These are phyloP conservation scores for Flaveria floridana DNA, from an alignment of 140 eudicot genomes.

Conservation along the genomic window DNA sequence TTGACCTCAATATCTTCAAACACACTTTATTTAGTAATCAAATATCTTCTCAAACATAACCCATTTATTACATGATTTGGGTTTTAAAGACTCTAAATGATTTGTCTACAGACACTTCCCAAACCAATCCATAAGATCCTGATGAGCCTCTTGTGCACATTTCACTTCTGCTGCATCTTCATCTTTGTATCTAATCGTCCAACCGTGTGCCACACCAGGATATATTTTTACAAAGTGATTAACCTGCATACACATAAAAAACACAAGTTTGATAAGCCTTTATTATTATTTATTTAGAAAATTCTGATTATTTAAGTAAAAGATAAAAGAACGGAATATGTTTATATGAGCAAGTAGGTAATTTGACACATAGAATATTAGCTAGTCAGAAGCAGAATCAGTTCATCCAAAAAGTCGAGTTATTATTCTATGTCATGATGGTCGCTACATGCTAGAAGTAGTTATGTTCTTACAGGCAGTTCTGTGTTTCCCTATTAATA, in stretches of 20 bases:
- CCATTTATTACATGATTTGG: constrained; percentile 7
- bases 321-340: background rate
- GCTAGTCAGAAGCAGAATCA: background rate
- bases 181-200: constrained; percentile 67
- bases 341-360: background rate
- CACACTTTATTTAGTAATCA: constrained; percentile 1
- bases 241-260: constrained; percentile 41
- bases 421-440: background rate
- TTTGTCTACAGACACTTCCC: constrained; percentile 28
- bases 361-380: background rate
- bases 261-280: background rate
- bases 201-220: constrained; percentile 69
- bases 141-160: constrained; percentile 63
- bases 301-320: background rate
- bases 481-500: background rate
- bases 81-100: constrained; percentile 2
- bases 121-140: constrained; percentile 64
- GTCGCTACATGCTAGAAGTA: background rate
- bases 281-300: too few relatives aligned
- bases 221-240: constrained; percentile 64
- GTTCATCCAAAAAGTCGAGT: background rate
- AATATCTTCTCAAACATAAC: background rate
- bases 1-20: background rate
- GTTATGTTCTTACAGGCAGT: background rate
- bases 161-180: constrained; percentile 50